phyloP scores from a whole-genome alignment of 495 filamentous ascomycete species.

The Hypoxylon fragiforme region DNA sequence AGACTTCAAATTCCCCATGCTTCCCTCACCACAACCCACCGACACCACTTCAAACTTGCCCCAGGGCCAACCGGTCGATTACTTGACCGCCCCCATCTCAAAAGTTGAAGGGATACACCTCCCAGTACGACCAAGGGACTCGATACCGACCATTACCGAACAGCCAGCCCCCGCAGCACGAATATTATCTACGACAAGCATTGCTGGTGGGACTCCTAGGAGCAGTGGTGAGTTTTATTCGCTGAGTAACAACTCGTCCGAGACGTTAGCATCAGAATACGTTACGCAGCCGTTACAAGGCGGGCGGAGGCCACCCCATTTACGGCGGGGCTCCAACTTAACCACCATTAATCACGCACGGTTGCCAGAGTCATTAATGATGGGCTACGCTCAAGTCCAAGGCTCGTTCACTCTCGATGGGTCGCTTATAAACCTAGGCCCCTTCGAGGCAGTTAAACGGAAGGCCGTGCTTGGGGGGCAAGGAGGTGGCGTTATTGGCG shows the following conservation, averaged over 20 bases:
- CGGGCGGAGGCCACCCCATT: slow-evolving; percentile 56
- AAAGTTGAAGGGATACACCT: slow-evolving; percentile 35
- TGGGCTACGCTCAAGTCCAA: slow-evolving; percentile 96
- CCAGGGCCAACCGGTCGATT: slow-evolving; percentile 32
- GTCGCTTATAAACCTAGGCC: slow-evolving; percentile 83
- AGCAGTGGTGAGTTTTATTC: slow-evolving; percentile 96
- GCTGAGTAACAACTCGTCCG: slow-evolving; percentile 87
- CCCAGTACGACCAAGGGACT: slow-evolving; percentile 42
- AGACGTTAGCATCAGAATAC: slow-evolving; percentile 92
- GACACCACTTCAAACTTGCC: slow-evolving; percentile 9
- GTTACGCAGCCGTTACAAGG: slow-evolving; percentile 57
- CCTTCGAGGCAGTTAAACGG: slow-evolving; percentile 93
- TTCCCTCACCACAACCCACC: slow-evolving; percentile 47
- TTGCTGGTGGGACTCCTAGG: slow-evolving; percentile 67
- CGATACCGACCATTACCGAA: slow-evolving; percentile 52
- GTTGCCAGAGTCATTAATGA: slow-evolving; percentile 79
- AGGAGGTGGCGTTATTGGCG: slow-evolving; percentile 77
- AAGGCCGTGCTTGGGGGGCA: slow-evolving; percentile 90
- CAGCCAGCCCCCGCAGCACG: slow-evolving; percentile 64
- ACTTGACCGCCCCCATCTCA: slow-evolving; percentile 42
- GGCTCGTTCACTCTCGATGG: slow-evolving; percentile 91
- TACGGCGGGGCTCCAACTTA: slow-evolving; percentile 64
- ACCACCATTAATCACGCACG: slow-evolving; percentile 48
- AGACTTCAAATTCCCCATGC: slow-evolving; percentile 71
- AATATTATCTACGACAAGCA: slow-evolving; percentile 73